Evolutionary conservation across 139 green algal species (phyloP).

Genomic region (Micromonas pusilla): DNA sequence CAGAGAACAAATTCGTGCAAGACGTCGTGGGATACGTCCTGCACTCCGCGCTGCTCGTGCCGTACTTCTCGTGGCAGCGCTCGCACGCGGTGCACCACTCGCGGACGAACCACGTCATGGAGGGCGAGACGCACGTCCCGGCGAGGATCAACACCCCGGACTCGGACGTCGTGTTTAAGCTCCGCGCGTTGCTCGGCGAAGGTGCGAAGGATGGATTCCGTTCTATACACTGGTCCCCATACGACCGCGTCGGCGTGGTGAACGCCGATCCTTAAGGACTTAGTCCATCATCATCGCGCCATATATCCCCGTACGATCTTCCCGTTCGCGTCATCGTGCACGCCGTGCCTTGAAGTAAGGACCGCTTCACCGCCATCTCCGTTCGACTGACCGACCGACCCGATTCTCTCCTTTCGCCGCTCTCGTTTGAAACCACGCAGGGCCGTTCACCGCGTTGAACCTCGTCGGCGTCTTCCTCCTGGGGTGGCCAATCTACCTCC

Average conservation of each 20-base stretch:
- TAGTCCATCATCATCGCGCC: not conserved
- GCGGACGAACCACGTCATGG: constrained; percentile 39
- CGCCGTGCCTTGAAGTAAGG: no score
- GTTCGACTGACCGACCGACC: no score
- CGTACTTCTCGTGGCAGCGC: constrained; percentile 44
- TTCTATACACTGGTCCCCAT: no score
- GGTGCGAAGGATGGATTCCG: constrained; percentile 4
- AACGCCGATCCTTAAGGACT: constrained; percentile 19
- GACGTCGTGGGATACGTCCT: constrained; percentile 38
- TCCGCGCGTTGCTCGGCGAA: constrained; percentile 8
- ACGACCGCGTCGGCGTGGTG: no score
- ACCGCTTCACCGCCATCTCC: no score
- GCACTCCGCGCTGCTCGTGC: constrained; percentile 38
- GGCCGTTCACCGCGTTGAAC: constrained; percentile 30
- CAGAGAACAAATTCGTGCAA: constrained; percentile 37
- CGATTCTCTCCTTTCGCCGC: no score
- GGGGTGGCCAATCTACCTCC: constrained; percentile 39
- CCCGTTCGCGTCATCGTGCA: no score
- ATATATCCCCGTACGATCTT: no score
- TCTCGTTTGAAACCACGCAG: no score
- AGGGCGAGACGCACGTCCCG: constrained; percentile 42
- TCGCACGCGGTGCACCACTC: constrained; percentile 41
- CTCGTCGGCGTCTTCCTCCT: constrained; percentile 32
- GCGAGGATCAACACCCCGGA: constrained; percentile 2
- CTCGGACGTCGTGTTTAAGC: not conserved